Evolutionary conservation across 257 asterid genomes (phyloP), one percentile per base, ranked within the genome.

Genomic region (Pogostemon cablin): DNA sequence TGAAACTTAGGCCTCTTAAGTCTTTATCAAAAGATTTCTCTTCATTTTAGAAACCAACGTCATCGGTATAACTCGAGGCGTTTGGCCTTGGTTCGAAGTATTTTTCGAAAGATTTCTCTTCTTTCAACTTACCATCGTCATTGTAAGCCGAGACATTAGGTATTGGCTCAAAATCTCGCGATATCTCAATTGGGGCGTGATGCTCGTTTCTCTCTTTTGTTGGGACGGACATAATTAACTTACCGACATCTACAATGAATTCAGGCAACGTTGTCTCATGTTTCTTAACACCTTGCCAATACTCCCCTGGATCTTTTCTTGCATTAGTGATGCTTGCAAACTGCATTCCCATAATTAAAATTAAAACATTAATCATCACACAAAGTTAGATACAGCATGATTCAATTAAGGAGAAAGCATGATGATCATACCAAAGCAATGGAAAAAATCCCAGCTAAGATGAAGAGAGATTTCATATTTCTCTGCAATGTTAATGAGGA

Each of bases 301-400:
- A 46, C 60, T 49, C 68, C 71, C 66, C 79, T 7, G 60, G 68
- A 47, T 50, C 61, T 43, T 69, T 69, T 48, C 83, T 67, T n/a
- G 75, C 83, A 65, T 65, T 47, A 4, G 37, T 60, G 7, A 20
- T 62, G 62, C 39, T 70, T 32, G 61, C 60, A 17, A 65, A 48
- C 83, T 82, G 83, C 67, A 34, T 44, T 25, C 32, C 32, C 32
- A 35, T 3, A 10, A 43, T 2, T 2, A 35, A 4, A 2, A 41
- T 4, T 4, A 41, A 41, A 41, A 41, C 44, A 41, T 41, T 41
- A 7, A 41, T 41, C 44, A 41, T 7, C 7, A 41, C 44, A 41
- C 8, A 4, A 41, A 41, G 5, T 41, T 4, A 41, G 44, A 41
- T 4, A 41, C 7, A 25, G 1, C 44, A 40, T 4, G 44, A 41